Percentiles rank a stretch among this genome's conserved stretches.
phyloP scores from a whole-genome alignment of 2,329 filamentous ascomycete species.

The Aspergillus texensis region DNA sequence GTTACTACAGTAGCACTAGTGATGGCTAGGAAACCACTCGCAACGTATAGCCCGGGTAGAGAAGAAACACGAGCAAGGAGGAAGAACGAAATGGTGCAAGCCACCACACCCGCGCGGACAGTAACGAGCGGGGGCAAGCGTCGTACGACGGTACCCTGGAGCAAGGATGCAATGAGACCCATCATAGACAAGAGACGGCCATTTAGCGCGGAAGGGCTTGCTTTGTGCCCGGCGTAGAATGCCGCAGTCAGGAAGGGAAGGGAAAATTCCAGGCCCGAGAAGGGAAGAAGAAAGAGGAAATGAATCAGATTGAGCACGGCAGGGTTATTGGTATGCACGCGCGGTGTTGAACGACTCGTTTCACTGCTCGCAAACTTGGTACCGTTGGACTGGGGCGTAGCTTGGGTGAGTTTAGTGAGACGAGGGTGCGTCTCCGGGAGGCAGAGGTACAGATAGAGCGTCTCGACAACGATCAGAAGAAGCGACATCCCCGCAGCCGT shows the following conservation, averaged over 20 bases:
- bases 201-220: conserved; percentile 67
- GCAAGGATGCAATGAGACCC: conserved; percentile 84
- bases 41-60: conserved; percentile 72
- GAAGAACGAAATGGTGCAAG: conserved; percentile 78
- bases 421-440: conserved; percentile 80
- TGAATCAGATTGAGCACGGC: conserved; percentile 81
- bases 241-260: conserved; percentile 97
- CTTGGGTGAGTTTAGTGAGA: conserved; percentile 52
- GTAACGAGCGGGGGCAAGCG: conserved; percentile 79
- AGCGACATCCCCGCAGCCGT: conserved; percentile 88
- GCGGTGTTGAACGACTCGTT: background rate
- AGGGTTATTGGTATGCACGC: conserved; percentile 77
- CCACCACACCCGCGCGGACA: conserved; percentile 75
- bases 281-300: conserved; percentile 90
- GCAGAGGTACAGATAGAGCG: conserved; percentile 78
- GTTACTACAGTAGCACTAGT: conserved; percentile 96
- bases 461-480: conserved; percentile 81
- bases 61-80: conserved; percentile 72
- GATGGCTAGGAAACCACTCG: conserved; percentile 80
- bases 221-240: conserved; percentile 72
- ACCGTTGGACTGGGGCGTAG: conserved; percentile 23
- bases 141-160: conserved; percentile 89
- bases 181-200: conserved; percentile 87
- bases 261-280: conserved; percentile 97
- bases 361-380: background rate